These are phyloP conservation scores for Porphyrellus sp. DNA, from an alignment of 1,284 basidiomycete genomes.

Conservation along the genomic window DNA sequence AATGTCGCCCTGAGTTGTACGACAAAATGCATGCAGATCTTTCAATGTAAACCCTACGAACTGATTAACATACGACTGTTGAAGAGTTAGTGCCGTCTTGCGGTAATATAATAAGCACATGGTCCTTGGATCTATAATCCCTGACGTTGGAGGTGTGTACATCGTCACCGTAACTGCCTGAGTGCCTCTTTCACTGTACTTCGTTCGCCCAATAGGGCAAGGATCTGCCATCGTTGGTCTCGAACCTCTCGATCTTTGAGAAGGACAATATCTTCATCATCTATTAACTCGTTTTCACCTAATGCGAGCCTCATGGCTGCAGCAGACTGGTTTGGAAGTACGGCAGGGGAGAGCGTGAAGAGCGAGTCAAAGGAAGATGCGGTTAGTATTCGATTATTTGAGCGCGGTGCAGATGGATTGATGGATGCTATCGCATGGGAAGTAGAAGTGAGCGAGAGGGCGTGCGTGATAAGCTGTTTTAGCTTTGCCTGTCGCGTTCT, in stretches of 20 bases:
- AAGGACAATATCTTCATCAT: conserved; percentile 49
- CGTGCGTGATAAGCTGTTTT: conserved; percentile 77
- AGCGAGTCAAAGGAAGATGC: conserved; percentile 69
- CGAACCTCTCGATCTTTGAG: conserved; percentile 62
- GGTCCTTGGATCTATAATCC: background rate
- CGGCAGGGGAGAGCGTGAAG: conserved; percentile 73
- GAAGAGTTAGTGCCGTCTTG: background rate
- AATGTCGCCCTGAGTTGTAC: conserved; percentile 29
- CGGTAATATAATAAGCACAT: background rate
- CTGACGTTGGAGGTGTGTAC: background rate
- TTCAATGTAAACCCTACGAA: background rate
- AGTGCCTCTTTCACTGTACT: conserved; percentile 69
- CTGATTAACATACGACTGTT: background rate
- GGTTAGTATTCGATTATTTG: conserved; percentile 54
- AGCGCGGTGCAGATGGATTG: conserved; percentile 51
- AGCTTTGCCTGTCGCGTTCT: conserved; percentile 58
- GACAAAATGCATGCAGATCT: no score
- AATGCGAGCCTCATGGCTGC: conserved; percentile 65
- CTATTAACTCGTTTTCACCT: conserved; percentile 54
- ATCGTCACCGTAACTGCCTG: conserved; percentile 33
- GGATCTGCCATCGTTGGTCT: conserved; percentile 70
- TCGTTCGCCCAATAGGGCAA: conserved; percentile 69
- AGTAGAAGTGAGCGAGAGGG: conserved; percentile 68
- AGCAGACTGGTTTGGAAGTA: conserved; percentile 71
- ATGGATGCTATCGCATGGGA: conserved; percentile 76